phyloP scores from a whole-genome alignment of 2,329 filamentous ascomycete species.

The Ilyonectria destructans region DNA sequence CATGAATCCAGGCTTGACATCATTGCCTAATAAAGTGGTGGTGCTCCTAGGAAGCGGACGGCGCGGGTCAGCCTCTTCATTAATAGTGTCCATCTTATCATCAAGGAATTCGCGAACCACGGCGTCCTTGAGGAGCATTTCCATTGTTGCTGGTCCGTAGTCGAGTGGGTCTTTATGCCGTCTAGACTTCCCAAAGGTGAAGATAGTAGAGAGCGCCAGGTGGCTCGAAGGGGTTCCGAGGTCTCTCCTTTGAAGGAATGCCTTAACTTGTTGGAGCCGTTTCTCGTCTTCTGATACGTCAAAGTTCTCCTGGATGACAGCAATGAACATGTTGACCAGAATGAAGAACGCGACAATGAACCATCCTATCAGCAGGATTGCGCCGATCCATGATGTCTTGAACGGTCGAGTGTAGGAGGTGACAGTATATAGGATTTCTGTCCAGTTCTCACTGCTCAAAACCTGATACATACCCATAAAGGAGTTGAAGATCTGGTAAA shows the following conservation, averaged over 20 bases:
- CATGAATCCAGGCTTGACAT: slow-evolving; percentile 72
- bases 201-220: slow-evolving; percentile 81
- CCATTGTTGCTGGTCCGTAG: slow-evolving; percentile 91
- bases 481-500: slow-evolving; percentile 93
- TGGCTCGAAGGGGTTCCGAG: slow-evolving; percentile 82
- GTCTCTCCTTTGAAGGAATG: slow-evolving; percentile 93
- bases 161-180: slow-evolving; percentile 86
- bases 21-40: slow-evolving; percentile 56
- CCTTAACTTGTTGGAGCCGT: slow-evolving; percentile 94
- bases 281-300: slow-evolving; percentile 99
- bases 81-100: slow-evolving; percentile 58
- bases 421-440: slow-evolving; percentile 85
- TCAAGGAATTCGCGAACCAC: slow-evolving; percentile 96
- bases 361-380: slow-evolving; percentile 93
- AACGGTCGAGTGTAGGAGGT: slow-evolving; percentile 77
- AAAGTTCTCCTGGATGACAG: slow-evolving; percentile 99
- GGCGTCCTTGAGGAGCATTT: slow-evolving; percentile 97
- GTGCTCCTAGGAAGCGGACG: slow-evolving; percentile 51
- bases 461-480: slow-evolving; percentile 99
- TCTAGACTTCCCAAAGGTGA: slow-evolving; percentile 73
- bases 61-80: slow-evolving; percentile 53
- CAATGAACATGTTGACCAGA: slow-evolving; percentile 99
- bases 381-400: slow-evolving; percentile 92
- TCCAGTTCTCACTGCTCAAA: slow-evolving; percentile 97
- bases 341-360: slow-evolving; percentile 97